Percentiles rank a stretch among this genome's conserved stretches.
Evolutionary conservation across 192 early-diverging fungal genomes (phyloP).

Genomic region (Spizellomyces sp.): DNA sequence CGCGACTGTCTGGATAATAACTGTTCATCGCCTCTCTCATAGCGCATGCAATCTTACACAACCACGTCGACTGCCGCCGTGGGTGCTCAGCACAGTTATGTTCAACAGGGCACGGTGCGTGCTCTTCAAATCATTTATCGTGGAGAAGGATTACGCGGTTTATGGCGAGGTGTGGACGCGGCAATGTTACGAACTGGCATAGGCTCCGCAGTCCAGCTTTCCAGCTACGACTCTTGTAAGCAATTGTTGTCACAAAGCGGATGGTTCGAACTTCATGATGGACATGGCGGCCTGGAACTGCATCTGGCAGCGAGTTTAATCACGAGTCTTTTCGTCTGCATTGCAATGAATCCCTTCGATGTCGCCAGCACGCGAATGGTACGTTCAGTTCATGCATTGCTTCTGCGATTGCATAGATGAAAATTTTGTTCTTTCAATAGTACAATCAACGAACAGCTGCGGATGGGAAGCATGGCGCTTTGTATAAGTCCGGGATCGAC

Average conservation of each 20-base stretch:
- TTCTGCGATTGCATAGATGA: neutral
- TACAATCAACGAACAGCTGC: conserved; percentile 80
- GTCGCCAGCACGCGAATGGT: conserved; percentile 89
- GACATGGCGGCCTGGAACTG: conserved; percentile 60
- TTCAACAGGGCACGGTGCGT: conserved; percentile 55
- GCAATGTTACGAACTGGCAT: conserved; percentile 87
- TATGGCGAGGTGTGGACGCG: conserved; percentile 87
- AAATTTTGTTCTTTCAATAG: conserved; percentile 1
- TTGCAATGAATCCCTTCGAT: conserved; percentile 97
- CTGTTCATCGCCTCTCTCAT: neutral
- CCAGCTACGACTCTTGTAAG: conserved; percentile 86
- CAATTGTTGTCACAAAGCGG: conserved; percentile 48
- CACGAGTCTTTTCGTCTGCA: conserved; percentile 82
- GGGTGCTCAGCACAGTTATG: conserved; percentile 84
- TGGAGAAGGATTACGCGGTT: conserved; percentile 72
- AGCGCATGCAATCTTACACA: conserved; percentile 51
- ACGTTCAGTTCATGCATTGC: neutral
- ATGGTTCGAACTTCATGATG: conserved; percentile 56
- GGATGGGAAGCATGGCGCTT: conserved; percentile 62
- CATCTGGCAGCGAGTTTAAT: conserved; percentile 79
- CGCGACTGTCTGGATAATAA: neutral
- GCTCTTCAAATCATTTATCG: conserved; percentile 70
- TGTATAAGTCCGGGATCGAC: conserved; percentile 83
- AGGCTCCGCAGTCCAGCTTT: conserved; percentile 88
- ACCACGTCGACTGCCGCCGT: conserved; percentile 62